A percentile compares a stretch with the other conserved stretches of the same genome.
These are phyloP conservation scores for Scolecobasidium constrictum DNA, from an alignment of 2,329 filamentous ascomycete genomes.

Conservation along the genomic window DNA sequence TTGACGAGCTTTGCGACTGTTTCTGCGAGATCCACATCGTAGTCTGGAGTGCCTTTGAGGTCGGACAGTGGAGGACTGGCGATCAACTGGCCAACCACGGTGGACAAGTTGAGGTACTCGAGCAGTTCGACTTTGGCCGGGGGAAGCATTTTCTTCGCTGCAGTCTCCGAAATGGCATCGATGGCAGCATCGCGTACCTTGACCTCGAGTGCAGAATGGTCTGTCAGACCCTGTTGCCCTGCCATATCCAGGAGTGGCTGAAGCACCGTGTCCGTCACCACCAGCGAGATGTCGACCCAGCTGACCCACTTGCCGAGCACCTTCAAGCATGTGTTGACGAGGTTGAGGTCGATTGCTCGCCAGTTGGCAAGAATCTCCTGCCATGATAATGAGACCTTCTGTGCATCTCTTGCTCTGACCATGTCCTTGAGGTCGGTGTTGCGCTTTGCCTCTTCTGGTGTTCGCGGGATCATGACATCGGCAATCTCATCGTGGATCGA, in stretches of 20 bases:
- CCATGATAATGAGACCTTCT: constrained; percentile 82
- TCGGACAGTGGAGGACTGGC: constrained; percentile 71
- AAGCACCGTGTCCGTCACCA: constrained; percentile 85
- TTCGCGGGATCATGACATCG: constrained; percentile 74
- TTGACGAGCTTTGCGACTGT: constrained; percentile 94
- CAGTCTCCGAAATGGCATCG: constrained; percentile 90
- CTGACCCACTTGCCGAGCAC: constrained; percentile 96
- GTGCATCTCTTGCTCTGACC: constrained; percentile 75
- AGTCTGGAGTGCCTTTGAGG: constrained; percentile 68
- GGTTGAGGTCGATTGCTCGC: constrained; percentile 51
- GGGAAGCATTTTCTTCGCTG: constrained; percentile 95
- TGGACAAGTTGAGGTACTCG: constrained; percentile 73
- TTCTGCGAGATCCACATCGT: constrained; percentile 93
- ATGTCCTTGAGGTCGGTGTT: constrained; percentile 88
- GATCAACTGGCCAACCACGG: constrained; percentile 78
- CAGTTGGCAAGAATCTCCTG: constrained; percentile 79
- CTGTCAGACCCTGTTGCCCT: constrained; percentile 51
- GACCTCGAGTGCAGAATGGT: constrained; percentile 1
- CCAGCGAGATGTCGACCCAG: constrained; percentile 93
- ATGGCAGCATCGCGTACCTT: constrained; percentile 77
- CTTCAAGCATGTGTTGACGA: constrained; percentile 81
- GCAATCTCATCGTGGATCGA: constrained; percentile 97
- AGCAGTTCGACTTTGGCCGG: constrained; percentile 92
- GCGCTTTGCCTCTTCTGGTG: constrained; percentile 67
- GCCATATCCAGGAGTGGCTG: constrained; percentile 76